Evolutionary conservation across 129 eudicot species (phyloP).

Genomic region (Centaurea solstitialis): DNA sequence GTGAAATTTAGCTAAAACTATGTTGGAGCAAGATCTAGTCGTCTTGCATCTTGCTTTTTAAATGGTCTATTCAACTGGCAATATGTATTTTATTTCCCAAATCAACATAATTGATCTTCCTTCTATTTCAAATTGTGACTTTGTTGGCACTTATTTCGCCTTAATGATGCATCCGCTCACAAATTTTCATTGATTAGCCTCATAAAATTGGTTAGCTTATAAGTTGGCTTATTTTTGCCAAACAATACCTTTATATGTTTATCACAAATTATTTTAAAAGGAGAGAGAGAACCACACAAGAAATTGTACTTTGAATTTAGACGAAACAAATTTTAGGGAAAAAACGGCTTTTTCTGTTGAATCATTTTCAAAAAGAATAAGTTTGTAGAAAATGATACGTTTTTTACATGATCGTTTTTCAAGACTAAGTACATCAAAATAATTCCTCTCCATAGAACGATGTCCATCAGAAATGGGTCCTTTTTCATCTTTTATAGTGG

Average conservation of each 20-base stretch:
- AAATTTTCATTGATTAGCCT: background rate
- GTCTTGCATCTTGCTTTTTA: background rate
- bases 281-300: background rate
- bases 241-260: background rate
- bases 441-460: conserved; percentile 9
- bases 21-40: too few species aligned
- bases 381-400: background rate
- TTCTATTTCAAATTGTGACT: background rate
- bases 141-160: background rate
- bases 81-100: background rate
- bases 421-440: background rate
- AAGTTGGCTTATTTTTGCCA: too few species aligned
- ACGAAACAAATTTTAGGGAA: background rate
- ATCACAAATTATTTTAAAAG: background rate
- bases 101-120: background rate
- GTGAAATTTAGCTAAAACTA: too few species aligned
- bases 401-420: background rate
- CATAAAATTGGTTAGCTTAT: too few species aligned
- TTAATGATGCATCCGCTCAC: background rate
- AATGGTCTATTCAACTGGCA: background rate
- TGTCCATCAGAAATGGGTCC: conserved; percentile 23
- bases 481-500: conserved; percentile 23
- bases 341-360: background rate
- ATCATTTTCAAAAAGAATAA: conserved; percentile 4
- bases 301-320: conserved; percentile 11